Percentiles rank a stretch among this genome's conserved stretches.
phyloP scores from a whole-genome alignment of 1,284 basidiomycete species.

The Inonotus obliquus region DNA sequence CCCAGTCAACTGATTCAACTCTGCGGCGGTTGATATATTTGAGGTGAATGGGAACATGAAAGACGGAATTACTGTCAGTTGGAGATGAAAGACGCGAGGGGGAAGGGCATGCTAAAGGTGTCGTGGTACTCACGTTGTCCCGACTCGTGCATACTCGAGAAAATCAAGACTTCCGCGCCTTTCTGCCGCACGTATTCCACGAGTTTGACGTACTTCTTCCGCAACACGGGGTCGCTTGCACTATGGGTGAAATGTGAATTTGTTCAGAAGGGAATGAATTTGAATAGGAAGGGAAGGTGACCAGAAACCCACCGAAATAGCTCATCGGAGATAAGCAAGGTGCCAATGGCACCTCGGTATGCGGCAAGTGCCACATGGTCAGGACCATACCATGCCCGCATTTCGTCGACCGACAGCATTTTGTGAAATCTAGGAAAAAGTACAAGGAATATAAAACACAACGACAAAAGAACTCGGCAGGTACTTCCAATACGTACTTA shows the following conservation, averaged over 20 bases:
- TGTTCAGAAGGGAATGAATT: not conserved
- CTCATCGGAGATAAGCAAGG: conserved; percentile 92
- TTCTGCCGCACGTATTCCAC: conserved; percentile 88
- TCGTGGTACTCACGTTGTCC: conserved; percentile 73
- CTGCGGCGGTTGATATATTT: conserved; percentile 36
- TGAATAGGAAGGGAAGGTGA: conserved; percentile 20
- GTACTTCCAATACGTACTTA: conserved; percentile 47
- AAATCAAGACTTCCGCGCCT: conserved; percentile 92
- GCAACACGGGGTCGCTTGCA: conserved; percentile 67
- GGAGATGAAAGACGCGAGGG: conserved; percentile 7
- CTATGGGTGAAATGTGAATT: conserved; percentile 33
- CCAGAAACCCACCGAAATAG: conserved; percentile 69
- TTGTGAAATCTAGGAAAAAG: conserved; percentile 78
- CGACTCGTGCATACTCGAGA: conserved; percentile 98
- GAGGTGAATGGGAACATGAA: not conserved
- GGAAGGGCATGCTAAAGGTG: not conserved
- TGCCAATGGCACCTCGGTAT: conserved; percentile 91
- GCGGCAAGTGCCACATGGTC: conserved; percentile 90
- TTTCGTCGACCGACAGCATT: conserved; percentile 91
- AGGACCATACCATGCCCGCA: conserved; percentile 98
- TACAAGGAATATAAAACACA: not conserved
- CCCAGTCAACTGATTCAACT: conserved; percentile 92
- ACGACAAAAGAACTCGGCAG: not conserved
- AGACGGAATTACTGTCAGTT: not conserved
- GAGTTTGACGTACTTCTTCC: conserved; percentile 84